Conservation (phyloP, 2,329 filamentous ascomycete genomes). For the Didymella pinodella region DNA sequence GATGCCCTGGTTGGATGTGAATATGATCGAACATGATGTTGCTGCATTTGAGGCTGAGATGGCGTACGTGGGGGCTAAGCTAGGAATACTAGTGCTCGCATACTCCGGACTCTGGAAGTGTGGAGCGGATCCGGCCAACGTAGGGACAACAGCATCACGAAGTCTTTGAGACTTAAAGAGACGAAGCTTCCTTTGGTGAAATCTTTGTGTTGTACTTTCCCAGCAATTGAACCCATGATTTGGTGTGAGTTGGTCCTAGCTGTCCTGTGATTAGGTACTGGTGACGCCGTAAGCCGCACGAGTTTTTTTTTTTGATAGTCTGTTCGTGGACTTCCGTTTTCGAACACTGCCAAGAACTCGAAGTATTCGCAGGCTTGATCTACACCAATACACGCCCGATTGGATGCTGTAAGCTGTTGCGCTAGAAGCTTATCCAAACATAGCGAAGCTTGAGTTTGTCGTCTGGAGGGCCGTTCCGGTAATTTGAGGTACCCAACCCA, state of each 20-base stretch:
- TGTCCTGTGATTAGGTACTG: not conserved
- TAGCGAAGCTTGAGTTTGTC: not conserved
- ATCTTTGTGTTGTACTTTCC: not conserved
- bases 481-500: not conserved
- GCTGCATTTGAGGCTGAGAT: not conserved
- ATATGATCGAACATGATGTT: not conserved
- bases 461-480: not conserved
- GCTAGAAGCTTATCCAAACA: not conserved
- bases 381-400: not conserved
- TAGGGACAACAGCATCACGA: not conserved
- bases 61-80: not conserved
- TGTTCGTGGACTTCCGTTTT: slow-evolving; percentile 1
- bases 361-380: not conserved
- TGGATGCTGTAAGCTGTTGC: not conserved
- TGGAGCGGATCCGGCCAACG: not conserved
- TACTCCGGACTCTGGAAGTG: not conserved
- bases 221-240: not conserved
- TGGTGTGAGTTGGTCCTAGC: not conserved
- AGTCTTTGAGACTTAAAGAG: not conserved
- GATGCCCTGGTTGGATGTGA: not conserved
- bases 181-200: not conserved
- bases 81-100: not conserved
- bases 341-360: not conserved
- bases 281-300: not conserved
- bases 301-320: not conserved